phyloP scores from a whole-genome alignment of 2,329 filamentous ascomycete species.

The Cordyceps cateniannulata region DNA sequence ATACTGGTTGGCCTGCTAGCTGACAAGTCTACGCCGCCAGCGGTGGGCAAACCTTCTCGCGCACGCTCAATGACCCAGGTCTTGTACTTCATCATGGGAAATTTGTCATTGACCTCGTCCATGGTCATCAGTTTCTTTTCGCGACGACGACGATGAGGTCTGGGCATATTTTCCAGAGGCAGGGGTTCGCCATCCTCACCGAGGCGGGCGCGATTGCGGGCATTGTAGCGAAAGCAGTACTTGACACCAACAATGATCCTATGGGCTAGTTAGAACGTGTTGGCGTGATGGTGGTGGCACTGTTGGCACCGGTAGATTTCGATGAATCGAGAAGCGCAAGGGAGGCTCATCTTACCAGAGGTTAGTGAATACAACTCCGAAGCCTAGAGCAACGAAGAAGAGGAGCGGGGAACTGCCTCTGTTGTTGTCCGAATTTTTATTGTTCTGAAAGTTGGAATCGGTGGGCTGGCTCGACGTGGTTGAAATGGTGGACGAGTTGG shows the following conservation, averaged over 20 bases:
- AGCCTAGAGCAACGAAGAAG: slow-evolving; percentile 93
- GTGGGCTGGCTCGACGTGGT: slow-evolving; percentile 14
- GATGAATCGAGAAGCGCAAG: not conserved
- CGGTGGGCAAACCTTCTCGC: slow-evolving; percentile 73
- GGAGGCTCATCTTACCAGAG: slow-evolving; percentile 65
- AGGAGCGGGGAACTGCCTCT: slow-evolving; percentile 38
- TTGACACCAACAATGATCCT: slow-evolving; percentile 99
- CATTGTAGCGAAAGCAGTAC: slow-evolving; percentile 98
- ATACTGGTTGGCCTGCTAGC: slow-evolving; percentile 68
- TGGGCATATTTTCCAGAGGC: slow-evolving; percentile 75
- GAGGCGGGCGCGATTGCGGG: slow-evolving; percentile 76
- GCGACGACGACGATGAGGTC: slow-evolving; percentile 76
- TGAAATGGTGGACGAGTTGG: slow-evolving; percentile 9
- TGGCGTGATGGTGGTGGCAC: too few relatives aligned
- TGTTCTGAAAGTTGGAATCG: slow-evolving; percentile 17
- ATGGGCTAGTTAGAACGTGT: slow-evolving; percentile 20
- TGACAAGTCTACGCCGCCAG: slow-evolving; percentile 73
- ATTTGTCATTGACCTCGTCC: slow-evolving; percentile 97
- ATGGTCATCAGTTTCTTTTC: slow-evolving; percentile 99
- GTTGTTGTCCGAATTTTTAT: slow-evolving; percentile 15
- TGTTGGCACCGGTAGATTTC: not conserved
- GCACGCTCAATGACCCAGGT: slow-evolving; percentile 81
- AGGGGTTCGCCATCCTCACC: slow-evolving; percentile 80
- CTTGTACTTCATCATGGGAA: slow-evolving; percentile 95
- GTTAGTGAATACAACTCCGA: slow-evolving; percentile 98